Evolutionary conservation across 495 filamentous ascomycete genomes (phyloP), one percentile per base, ranked within the genome.

Genomic region (Penicillium psychrofluorescens): DNA sequence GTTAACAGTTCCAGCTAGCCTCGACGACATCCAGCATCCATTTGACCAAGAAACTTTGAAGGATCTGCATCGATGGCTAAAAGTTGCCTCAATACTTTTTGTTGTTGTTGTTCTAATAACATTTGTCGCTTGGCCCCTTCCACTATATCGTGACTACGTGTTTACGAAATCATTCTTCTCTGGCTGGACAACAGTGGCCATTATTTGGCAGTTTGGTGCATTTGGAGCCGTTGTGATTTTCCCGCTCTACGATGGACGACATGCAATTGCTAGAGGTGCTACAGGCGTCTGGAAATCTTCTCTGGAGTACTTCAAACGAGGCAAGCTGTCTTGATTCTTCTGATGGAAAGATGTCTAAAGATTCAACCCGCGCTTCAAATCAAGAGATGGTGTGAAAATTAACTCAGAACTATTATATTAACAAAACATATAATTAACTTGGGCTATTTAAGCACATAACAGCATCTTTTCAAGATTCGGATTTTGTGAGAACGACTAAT

Each of bases 161-260:
- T 72, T 74, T 45, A 67, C 54, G 1, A 67, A 67, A 45, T 48
- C 61, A 8, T 76, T 76, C 49, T 75, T 72, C 49, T 52, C 52
- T 0, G 68, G 64, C 0, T 76, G 73, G 73, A 46, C 61, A 0
- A 66, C 62, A 0, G 64, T 75, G 0, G 58, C 66, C 0, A 68
- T 73, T n/a, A 61, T 72, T 9, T 75, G 71, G 70, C 60, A 64
- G 38, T 75, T 70, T 45, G 51, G 53, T 34, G 66, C 68, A 6
- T 62, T 74, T 35, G 56, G 62, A 11, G 61, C 62, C 0, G 72
- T 71, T 0, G 68, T 71, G 1, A 45, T 73, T 2, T 74, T 62
- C 46, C 72, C 72, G 7, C 48, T 75, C 10, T 70, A 67, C 36
- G 72, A 74, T 50, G 70, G 70, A 13, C 52, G 70, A n/a, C 45